Evolutionary conservation across 306 rosid species (phyloP), one percentile per base, ranked within the genome.

Genomic region (Gastrolobium bilobum): DNA sequence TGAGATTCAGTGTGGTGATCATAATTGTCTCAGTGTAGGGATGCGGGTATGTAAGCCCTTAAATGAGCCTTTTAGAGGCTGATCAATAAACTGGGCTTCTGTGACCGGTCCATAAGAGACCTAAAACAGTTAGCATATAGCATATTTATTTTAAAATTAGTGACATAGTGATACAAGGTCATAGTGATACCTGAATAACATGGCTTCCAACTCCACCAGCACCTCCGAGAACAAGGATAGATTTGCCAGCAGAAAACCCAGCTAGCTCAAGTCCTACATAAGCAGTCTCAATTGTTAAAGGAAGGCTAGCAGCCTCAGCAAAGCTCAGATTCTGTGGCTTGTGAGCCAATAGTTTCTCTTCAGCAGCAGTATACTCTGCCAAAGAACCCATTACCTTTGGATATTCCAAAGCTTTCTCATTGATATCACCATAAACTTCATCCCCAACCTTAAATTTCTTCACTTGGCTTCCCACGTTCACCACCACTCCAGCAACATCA

Each of bases 401-500:
- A 26, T 79, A 64, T 10, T 75, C 86, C 75, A 84, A 1, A 11
- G 78, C 88, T 1, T 29, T 33, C 77, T 84, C 86, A 44, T 86
- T 84, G 73, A 88, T 67, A 78, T 85, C 87, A 29, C 97, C 94
- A 57, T 82, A 88, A 1, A 86, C 97, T 82, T 88, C 90, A 71
- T 88, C 92, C 11, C 94, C 94, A 61, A 75, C 90, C 85, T 92
- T 90, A 6, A 92, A 90, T 48, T 84, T 88, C 11, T 79, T 83
- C 81, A 90, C 94, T 67, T 85, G 60, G 61, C 82, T 79, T 60
- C 94, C 94, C 78, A 89, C 87, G 71, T 86, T 86, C 42, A 83
- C 92, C 57, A 89, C 91, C 65, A 90, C 87, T 5, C 97, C 94
- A 33, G 93, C 90, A 51, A 91, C 92, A 73, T 88, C 94, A 35